Conservation (phyloP, 2,329 filamentous ascomycete genomes). For the Trematosphaeria pertusa region DNA sequence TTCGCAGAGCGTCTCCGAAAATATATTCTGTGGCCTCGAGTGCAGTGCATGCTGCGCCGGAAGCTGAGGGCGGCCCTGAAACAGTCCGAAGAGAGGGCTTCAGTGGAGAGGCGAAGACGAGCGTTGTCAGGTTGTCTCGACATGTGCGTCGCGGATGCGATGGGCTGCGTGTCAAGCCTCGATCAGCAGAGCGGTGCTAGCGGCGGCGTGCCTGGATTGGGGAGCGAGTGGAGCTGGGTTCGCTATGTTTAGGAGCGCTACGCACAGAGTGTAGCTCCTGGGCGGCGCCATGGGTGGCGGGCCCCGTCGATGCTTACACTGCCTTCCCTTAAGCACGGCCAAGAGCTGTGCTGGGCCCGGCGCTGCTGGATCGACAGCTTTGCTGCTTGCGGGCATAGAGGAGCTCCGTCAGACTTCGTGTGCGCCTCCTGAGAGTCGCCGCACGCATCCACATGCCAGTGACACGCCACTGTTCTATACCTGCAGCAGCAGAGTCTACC, state of each 20-base stretch:
- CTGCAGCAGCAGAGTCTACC: background rate
- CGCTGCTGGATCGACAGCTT: too few species aligned
- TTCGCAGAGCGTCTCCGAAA: too few species aligned
- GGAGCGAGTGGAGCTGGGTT: background rate
- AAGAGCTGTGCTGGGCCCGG: background rate
- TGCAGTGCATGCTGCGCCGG: background rate
- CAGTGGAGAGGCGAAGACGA: background rate
- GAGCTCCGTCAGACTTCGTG: background rate
- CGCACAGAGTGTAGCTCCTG: background rate
- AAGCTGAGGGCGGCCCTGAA: background rate
- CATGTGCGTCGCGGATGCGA: background rate
- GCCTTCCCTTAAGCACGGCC: background rate
- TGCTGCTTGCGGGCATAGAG: too few species aligned
- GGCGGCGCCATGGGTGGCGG: constrained; percentile 4
- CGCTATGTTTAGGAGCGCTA: constrained; percentile 6
- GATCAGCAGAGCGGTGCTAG: background rate
- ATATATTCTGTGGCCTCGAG: background rate
- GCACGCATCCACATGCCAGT: too few species aligned
- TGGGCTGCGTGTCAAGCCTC: background rate
- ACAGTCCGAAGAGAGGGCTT: background rate
- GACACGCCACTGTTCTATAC: background rate
- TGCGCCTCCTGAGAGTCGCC: background rate
- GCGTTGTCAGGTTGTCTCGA: background rate
- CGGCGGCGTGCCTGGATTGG: constrained; percentile 6
- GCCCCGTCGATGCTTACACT: background rate